phyloP scores from a whole-genome alignment of 257 asterid genomes.

The Nicotiana tomentosiformis region DNA sequence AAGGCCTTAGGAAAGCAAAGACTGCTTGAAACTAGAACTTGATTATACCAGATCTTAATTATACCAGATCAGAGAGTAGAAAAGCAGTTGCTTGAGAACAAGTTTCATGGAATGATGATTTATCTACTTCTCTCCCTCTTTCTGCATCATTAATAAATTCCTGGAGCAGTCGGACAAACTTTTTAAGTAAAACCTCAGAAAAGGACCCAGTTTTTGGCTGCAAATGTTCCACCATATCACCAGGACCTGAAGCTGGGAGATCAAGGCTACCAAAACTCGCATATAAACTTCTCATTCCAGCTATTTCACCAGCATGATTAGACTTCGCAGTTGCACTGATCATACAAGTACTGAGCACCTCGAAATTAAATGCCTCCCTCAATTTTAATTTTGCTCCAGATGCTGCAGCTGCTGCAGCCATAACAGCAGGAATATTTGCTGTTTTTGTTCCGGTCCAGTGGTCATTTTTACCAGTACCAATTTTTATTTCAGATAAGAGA shows the following conservation, averaged over 20 bases:
- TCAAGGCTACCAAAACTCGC: constrained; percentile 73
- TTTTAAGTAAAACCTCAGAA: constrained; percentile 66
- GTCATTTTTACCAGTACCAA: constrained; percentile 95
- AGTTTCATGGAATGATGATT: constrained; percentile 74
- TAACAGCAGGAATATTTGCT: constrained; percentile 68
- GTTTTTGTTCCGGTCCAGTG: constrained; percentile 87
- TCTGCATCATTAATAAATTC: constrained; percentile 78
- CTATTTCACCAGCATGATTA: constrained; percentile 99
- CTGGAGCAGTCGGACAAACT: constrained; percentile 78
- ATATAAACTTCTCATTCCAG: constrained; percentile 93
- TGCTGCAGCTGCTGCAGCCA: constrained; percentile 99
- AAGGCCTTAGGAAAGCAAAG: not conserved
- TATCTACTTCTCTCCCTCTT: constrained; percentile 84
- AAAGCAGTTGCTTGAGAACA: constrained; percentile 98
- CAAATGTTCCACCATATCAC: constrained; percentile 31
- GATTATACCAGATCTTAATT: constrained; percentile 43
- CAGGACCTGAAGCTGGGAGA: constrained; percentile 37
- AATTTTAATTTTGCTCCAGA: constrained; percentile 90
- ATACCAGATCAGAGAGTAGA: constrained; percentile 87
- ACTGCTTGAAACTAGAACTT: not conserved
- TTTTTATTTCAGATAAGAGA: constrained; percentile 90
- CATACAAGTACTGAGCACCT: constrained; percentile 95
- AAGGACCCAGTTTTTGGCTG: constrained; percentile 56
- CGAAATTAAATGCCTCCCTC: constrained; percentile 87
- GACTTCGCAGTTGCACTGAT: constrained; percentile 94